Evolutionary conservation across 306 rosid species (phyloP).

Genomic region (Cajanus cajan): DNA sequence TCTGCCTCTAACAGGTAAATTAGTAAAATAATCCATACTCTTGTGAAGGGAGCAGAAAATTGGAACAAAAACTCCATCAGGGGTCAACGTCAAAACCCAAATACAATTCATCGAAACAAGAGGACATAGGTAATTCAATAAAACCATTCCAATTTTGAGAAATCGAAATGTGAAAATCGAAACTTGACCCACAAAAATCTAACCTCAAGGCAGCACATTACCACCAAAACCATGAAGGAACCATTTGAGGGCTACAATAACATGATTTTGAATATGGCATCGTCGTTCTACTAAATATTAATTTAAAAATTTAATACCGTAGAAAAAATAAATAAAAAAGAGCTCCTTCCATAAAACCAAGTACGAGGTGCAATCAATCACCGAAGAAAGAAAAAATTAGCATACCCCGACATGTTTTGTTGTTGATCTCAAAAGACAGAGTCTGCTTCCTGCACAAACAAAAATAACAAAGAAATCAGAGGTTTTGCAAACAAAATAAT

Average conservation of each 20-base stretch:
- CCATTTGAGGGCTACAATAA: neutral
- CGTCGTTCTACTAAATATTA: neutral
- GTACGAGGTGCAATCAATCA: neutral
- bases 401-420: conserved; percentile 38
- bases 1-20: neutral
- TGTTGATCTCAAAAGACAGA: neutral
- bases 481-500: neutral
- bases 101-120: neutral
- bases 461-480: neutral
- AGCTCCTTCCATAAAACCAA: neutral
- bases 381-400: neutral
- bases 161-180: neutral
- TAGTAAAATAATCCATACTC: neutral
- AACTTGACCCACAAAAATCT: neutral
- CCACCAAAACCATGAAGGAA: neutral
- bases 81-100: neutral
- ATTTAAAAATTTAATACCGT: neutral
- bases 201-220: neutral
- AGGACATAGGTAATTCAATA: neutral
- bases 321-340: neutral
- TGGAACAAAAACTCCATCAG: neutral
- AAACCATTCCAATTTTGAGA: neutral
- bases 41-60: neutral
- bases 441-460: conserved; percentile 32
- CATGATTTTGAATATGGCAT: neutral